Evolutionary conservation across 352 stramenopile genomes (phyloP).

Genomic region (Globisporangium nodosum): DNA sequence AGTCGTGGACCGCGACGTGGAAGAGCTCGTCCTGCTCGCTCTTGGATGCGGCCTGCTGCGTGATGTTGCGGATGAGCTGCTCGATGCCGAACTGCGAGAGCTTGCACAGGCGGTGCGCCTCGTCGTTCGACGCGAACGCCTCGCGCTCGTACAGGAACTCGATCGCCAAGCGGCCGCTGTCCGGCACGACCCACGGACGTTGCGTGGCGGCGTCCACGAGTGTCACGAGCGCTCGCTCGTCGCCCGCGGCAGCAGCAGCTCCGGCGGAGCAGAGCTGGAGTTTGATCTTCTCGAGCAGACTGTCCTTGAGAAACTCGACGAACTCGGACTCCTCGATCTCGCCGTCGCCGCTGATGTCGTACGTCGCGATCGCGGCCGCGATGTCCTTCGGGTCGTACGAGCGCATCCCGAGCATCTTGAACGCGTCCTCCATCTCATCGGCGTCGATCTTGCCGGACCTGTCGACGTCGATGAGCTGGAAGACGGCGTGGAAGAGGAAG

Average conservation of each 20-base stretch:
- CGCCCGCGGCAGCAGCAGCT: background rate
- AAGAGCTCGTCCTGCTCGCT: conserved; percentile 76
- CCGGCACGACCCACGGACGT: conserved; percentile 57
- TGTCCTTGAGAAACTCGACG: conserved; percentile 71
- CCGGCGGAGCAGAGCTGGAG: conserved; percentile 20
- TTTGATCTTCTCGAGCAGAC: conserved; percentile 56
- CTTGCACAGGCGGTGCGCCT: conserved; percentile 45
- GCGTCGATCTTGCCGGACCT: conserved; percentile 72
- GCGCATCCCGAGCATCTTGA: conserved; percentile 61
- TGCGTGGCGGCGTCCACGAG: conserved; percentile 53
- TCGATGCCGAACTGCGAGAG: conserved; percentile 64
- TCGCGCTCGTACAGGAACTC: conserved; percentile 81
- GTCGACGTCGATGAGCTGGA: conserved; percentile 72
- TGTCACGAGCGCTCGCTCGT: conserved; percentile 12
- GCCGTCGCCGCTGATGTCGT: conserved; percentile 69
- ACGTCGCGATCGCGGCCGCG: conserved; percentile 49
- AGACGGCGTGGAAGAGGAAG: conserved; percentile 72
- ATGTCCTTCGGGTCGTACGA: conserved; percentile 65
- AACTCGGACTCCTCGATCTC: conserved; percentile 84
- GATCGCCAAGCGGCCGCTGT: conserved; percentile 56
- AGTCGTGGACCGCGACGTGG: conserved; percentile 68
- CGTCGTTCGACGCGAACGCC: conserved; percentile 48
- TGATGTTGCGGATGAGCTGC: conserved; percentile 72
- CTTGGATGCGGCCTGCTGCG: conserved; percentile 36
- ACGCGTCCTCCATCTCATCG: conserved; percentile 63